A percentile compares a stretch with the other conserved stretches of the same genome.
Evolutionary conservation across 2,329 filamentous ascomycete species (phyloP).

Genomic region (Epichloe amarillans): DNA sequence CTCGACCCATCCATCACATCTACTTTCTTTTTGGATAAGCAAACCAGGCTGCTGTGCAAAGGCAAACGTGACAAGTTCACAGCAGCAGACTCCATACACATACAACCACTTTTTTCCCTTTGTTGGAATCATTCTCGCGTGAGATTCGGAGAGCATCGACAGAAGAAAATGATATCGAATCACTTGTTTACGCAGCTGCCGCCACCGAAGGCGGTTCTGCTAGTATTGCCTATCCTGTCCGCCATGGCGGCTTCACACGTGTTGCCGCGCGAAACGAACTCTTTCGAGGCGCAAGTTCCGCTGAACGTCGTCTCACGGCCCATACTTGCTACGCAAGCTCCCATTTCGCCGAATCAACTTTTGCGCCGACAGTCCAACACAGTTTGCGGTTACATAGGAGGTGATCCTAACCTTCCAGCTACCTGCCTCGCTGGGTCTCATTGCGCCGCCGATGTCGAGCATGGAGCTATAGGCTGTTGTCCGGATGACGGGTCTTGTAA

Average conservation of each 20-base stretch:
- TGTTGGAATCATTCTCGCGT: background rate
- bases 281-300: conserved; percentile 18
- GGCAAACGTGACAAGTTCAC: background rate
- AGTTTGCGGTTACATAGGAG: conserved; percentile 44
- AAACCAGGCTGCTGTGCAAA: background rate
- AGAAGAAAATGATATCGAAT: conserved; percentile 13
- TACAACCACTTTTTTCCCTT: background rate
- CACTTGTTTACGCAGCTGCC: conserved; percentile 21
- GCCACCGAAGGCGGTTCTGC: conserved; percentile 20
- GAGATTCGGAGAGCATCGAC: conserved; percentile 1
- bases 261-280: conserved; percentile 27
- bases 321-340: conserved; percentile 19
- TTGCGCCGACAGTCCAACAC: conserved; percentile 35
- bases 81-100: background rate
- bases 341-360: conserved; percentile 22
- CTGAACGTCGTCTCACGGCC: conserved; percentile 28
- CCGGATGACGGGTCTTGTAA: conserved; percentile 38
- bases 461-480: conserved; percentile 42
- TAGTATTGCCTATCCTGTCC: conserved; percentile 22
- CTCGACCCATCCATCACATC: background rate
- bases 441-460: conserved; percentile 38
- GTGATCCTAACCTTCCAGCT: conserved; percentile 36
- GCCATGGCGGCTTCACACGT: conserved; percentile 22
- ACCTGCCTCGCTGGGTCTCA: conserved; percentile 45
- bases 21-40: conserved; percentile 3